Base-by-base conservation (phyloP, 2,329 filamentous ascomycete species). In the Ophiostoma ulmi region DNA sequence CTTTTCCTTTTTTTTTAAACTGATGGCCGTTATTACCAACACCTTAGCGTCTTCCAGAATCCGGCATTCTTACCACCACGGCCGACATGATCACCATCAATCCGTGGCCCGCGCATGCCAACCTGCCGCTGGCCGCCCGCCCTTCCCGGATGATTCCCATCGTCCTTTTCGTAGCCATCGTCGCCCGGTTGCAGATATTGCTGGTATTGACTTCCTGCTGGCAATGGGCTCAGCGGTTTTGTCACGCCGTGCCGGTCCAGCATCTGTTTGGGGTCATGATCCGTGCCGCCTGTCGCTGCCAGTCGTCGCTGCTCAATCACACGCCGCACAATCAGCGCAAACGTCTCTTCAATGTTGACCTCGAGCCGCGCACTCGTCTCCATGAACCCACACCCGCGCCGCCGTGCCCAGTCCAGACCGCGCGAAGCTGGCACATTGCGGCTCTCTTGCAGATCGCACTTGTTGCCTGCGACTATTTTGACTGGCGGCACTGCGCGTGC, bases 321-420 rank as follows among this genome's bases (percentile, higher is more conserved):
- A 69, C 87, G 82, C 36, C 87, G 82, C 63, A 90, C 85, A 72
- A 90, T 86, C 55, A 89, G 83, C 48, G 90, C 91, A 83, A 95
- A 95, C 0, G 91, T 94, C 85, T 95, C 92, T 79, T 95, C 92
- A 73, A 95, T 92, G 78, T 95, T 95, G 74, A 95, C 92, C 83
- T 93, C 91, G 76, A 93, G 87, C 70, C 91, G 83, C 5, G 92
- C 92, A 76, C 90, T 93, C 73, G 92, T 95, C 85, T 95, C 92
- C 92, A 95, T 95, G 81, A 95, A 95, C 55, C 91, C 92, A 80
- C 91, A 94, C 63, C 88, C 88, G 70, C 86, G 83, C 72, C 82
- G 83, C 72, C 91, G 83, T 68, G 92, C 91, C 91, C 92, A 95
- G 75, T 93, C 90, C 63, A 94, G 81, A 0, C 92, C 92, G 71